Evolutionary conservation across 208 protist species (phyloP), one percentile per base, ranked within the genome.

Genomic region (Leishmania braziliensis): DNA sequence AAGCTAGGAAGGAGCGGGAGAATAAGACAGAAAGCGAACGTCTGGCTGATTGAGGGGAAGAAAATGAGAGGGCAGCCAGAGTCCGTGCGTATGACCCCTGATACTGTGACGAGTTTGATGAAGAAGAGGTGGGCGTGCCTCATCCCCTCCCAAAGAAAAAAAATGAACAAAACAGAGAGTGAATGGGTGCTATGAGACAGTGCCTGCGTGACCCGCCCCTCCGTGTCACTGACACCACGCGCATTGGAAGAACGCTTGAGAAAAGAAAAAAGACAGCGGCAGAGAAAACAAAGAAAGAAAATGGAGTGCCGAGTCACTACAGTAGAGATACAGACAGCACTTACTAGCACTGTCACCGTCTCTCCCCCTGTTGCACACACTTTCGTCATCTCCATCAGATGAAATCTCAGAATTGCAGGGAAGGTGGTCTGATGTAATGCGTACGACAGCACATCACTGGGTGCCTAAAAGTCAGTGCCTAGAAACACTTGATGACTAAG

Each of bases 401-500:
- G 29, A n/a, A 2, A 36, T 0, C 2, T 10, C 5, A 9, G 60
- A 3, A 26, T 4, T 65, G 60, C 43, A 51, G 46, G 68, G 46
- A 23, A 14, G 68, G 43, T 29, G 9, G 6, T n/a, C 68, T 8
- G 9, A 5, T 72, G 46, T 43, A 33, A 23, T 4, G 9, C 68
- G 20, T 14, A 33, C 5, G 20, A 53, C 43, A 51, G 23, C 20
- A 43, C 36, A 46, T 51, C 43, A n/a, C 14, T 0, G 29, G 43
- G 18, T 5, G 5, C 23, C 58, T 77, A 85, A 53, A 81, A 81
- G 43, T 46, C 60, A n/a, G 82, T 78, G 53, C 79, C 71, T 8
- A 85, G 54, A 53, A 81, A 75, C 6, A 85, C 70, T 20, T 81
- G 82, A n/a, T 81, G 82, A 43, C 79, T 81, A 51, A 85, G 82